Conservation (phyloP, 176 grass and related monocot species). For the Pontederia paniculata region DNA sequence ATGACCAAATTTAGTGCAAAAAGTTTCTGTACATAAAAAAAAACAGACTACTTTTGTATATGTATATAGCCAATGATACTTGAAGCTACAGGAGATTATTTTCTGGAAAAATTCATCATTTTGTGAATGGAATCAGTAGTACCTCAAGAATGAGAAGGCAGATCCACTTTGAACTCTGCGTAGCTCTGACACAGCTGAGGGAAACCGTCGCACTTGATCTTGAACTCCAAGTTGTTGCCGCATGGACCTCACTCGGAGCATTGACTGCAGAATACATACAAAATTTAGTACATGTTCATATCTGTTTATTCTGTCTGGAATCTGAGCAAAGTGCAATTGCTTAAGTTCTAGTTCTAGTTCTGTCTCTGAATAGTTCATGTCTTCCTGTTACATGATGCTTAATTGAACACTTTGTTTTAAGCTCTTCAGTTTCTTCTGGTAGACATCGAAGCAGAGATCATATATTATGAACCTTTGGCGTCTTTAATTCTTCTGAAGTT, state of each 20-base stretch:
- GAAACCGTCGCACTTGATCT: constrained; percentile 31
- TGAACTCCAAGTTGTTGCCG: constrained; percentile 36
- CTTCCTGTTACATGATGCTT: background rate
- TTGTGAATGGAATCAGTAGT: background rate
- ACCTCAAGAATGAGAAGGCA: constrained; percentile 41
- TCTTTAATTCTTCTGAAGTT: no score
- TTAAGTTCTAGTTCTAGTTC: background rate
- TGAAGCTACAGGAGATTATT: background rate
- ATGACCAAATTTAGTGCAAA: background rate
- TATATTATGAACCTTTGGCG: no score
- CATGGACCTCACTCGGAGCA: constrained; percentile 61
- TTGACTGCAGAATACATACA: constrained; percentile 49
- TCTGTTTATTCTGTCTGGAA: background rate
- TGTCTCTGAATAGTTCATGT: background rate
- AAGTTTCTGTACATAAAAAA: background rate
- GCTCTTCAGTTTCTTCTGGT: no score
- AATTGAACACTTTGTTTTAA: background rate
- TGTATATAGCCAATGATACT: background rate
- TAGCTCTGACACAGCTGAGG: constrained; percentile 25
- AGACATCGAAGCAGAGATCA: no score
- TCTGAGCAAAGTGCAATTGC: background rate
- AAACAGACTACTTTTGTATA: no score
- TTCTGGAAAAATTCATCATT: background rate
- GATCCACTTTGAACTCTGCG: constrained; percentile 27
- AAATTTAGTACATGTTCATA: background rate